These are phyloP conservation scores for Picea glauca DNA, from an alignment of 75 land plant species.

Conservation along the genomic window DNA sequence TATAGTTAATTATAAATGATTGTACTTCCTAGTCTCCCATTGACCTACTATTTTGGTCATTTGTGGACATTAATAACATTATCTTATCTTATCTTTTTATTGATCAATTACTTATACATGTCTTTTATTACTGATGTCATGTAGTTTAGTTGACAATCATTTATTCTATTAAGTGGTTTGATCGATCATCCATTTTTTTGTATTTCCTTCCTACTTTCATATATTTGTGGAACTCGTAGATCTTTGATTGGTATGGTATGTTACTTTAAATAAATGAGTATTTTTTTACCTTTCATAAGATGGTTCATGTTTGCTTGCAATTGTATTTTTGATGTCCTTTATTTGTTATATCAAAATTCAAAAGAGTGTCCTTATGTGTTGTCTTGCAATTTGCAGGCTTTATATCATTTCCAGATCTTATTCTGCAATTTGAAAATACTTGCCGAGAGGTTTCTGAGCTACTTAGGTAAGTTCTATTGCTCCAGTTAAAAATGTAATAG, in stretches of 20 bases:
- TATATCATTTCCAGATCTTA: conserved; percentile 71
- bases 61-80: neutral
- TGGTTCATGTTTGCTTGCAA: neutral
- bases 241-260: neutral
- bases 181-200: neutral
- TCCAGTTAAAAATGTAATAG: neutral
- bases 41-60: no score
- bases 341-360: neutral
- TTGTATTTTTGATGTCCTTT: neutral
- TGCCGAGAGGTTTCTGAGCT: conserved; percentile 73
- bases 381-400: conserved; percentile 36
- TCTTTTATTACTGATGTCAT: neutral
- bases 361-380: neutral
- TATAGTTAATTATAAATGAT: no score
- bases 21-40: no score
- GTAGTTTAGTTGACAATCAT: neutral
- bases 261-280: neutral
- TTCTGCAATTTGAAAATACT: conserved; percentile 66
- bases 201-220: neutral
- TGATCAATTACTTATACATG: neutral
- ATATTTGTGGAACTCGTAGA: neutral
- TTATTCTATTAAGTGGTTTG: neutral
- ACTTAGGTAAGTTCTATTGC: conserved; percentile 41
- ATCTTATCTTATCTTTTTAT: neutral
- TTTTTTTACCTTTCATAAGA: neutral